Evolutionary conservation across 768 basidiomycete genomes (phyloP).

Genomic region (Trametopsis cervina): DNA sequence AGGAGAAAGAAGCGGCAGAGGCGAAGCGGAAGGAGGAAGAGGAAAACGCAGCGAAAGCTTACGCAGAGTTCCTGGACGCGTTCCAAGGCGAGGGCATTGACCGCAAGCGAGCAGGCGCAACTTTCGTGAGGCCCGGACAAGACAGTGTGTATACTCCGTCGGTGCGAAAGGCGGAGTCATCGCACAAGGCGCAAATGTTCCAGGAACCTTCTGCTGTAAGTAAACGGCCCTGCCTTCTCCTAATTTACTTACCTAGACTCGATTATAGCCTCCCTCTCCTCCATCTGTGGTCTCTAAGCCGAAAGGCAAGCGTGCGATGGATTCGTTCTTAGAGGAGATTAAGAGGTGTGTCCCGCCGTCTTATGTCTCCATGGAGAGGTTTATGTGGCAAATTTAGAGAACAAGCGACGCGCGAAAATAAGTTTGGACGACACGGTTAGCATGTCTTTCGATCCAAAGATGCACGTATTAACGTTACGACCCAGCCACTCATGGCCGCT

Average conservation of each 20-base stretch:
- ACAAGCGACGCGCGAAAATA: constrained; percentile 85
- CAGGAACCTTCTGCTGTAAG: constrained; percentile 28
- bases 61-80: constrained; percentile 77
- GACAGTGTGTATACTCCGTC: constrained; percentile 46
- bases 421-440: constrained; percentile 64
- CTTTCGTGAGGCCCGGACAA: constrained; percentile 52
- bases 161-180: constrained; percentile 21
- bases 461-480: neutral
- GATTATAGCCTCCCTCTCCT: constrained; percentile 50
- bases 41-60: constrained; percentile 68
- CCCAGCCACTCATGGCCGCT: constrained; percentile 51
- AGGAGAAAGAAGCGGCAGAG: constrained; percentile 89
- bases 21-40: constrained; percentile 84
- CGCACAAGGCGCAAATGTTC: constrained; percentile 25
- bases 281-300: constrained; percentile 52
- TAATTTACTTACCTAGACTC: constrained; percentile 1
- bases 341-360: constrained; percentile 57
- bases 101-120: constrained; percentile 42
- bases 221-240: constrained; percentile 2
- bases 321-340: constrained; percentile 92
- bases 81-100: constrained; percentile 67
- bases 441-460: neutral
- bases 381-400: constrained; percentile 48
- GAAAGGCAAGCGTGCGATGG: constrained; percentile 95
- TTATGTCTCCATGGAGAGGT: neutral